Conservation (phyloP, 1,284 basidiomycete species). For the Cutaneotrichosporon dermatis region DNA sequence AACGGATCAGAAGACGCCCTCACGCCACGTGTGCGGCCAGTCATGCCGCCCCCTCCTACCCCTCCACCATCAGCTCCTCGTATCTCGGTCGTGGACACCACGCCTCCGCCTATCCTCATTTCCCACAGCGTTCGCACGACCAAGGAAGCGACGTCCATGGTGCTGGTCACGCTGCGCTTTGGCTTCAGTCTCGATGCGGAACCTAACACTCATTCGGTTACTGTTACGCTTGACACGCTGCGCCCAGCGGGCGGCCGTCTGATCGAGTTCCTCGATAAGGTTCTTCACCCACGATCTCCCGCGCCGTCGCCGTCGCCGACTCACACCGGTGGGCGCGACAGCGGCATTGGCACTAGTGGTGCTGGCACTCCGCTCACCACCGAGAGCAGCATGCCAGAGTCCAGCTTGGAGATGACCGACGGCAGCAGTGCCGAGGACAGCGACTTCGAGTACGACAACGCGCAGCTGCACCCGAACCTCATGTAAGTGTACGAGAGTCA, state of each 20-base stretch:
- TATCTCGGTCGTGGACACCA: background rate
- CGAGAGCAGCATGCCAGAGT: constrained; percentile 2
- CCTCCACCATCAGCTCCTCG: background rate
- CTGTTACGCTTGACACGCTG: constrained; percentile 25
- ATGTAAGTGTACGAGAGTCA: constrained; percentile 14
- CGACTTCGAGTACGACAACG: constrained; percentile 30
- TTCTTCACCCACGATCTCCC: constrained; percentile 5
- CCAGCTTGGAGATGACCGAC: constrained; percentile 26
- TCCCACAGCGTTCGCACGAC: constrained; percentile 7
- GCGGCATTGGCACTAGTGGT: background rate
- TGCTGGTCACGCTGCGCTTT: constrained; percentile 29
- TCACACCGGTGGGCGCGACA: background rate
- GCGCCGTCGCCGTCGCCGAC: background rate
- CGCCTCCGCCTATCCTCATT: constrained; percentile 8
- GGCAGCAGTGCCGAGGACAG: constrained; percentile 29
- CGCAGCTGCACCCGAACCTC: constrained; percentile 13
- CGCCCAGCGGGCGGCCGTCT: constrained; percentile 21
- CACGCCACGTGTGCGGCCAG: background rate
- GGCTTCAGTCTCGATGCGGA: constrained; percentile 25
- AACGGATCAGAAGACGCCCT: background rate
- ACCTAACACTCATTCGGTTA: constrained; percentile 28
- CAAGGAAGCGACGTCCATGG: background rate
- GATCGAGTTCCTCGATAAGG: constrained; percentile 21
- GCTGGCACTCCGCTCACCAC: background rate
- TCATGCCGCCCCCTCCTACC: background rate